Evolutionary conservation across 106 monocot species (phyloP).

Genomic region (Agapanthus africanus): DNA sequence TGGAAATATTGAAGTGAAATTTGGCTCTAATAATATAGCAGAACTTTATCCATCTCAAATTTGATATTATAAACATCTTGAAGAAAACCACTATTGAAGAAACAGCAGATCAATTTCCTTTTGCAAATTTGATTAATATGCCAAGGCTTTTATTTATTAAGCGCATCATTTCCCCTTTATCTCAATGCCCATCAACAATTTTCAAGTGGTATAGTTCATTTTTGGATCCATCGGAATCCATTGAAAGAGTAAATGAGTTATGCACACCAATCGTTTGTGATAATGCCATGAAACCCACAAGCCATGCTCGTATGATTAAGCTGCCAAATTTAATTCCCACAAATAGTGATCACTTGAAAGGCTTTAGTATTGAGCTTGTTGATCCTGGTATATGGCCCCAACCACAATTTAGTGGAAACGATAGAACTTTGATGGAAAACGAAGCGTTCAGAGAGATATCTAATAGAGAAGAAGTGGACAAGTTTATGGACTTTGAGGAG

Average conservation of each 20-base stretch:
- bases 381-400: slow-evolving; percentile 41
- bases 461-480: background rate
- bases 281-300: background rate
- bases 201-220: slow-evolving; percentile 2
- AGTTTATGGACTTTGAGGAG: slow-evolving; percentile 38
- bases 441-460: background rate
- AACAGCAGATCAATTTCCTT: too few species aligned
- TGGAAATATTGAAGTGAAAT: too few species aligned
- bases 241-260: background rate
- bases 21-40: too few species aligned
- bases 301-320: background rate
- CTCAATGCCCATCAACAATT: background rate
- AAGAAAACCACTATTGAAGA: too few species aligned
- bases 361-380: slow-evolving; percentile 38
- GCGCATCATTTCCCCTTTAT: background rate
- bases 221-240: background rate
- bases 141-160: background rate
- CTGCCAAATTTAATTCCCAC: slow-evolving; percentile 20
- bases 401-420: slow-evolving; percentile 10
- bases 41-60: too few species aligned
- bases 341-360: slow-evolving; percentile 6
- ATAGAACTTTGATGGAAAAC: background rate
- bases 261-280: slow-evolving; percentile 11
- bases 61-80: too few species aligned
- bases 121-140: slow-evolving; percentile 10